Evolutionary conservation across 768 basidiomycete species (phyloP), one percentile per base, ranked within the genome.

Genomic region (Naganishia vishniacii): DNA sequence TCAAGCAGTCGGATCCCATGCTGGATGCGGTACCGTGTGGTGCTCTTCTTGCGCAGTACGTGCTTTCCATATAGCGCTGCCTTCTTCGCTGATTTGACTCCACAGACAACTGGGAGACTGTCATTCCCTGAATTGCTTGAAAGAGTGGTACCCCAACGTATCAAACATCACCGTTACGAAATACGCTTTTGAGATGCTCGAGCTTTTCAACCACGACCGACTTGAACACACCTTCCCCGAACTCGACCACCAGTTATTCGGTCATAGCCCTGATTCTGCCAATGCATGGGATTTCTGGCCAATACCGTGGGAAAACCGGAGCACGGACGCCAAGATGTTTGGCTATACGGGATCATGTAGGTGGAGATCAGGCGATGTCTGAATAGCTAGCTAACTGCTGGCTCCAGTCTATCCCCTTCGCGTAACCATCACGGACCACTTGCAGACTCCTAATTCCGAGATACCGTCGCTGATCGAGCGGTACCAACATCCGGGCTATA

Each of bases 251-350:
- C 73, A 73, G 26, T 47, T 77, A 20, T 75, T 75, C 62, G 75
- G 73, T 12, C 75, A 77, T 61, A 71, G 68, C 59, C 71, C 72
- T n/a, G 75, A 77, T 61, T 72, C 73, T 12, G 75, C 69, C 31
- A 77, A 74, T 59, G 72, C 73, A 48, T 77, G 75, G 75, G 75
- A 77, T 63, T 77, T 73, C 47, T 77, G 59, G 23, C 75, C 75
- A 25, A 51, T 72, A 3, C 40, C 62, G 34, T 74, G 74, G 75
- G 58, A 29, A 1, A 61, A 71, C 2, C 73, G 70, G 66, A 69
- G 44, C 9, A 34, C 66, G 4, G 68, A 75, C 56, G 74, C 71
- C 7, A 71, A 65, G 37, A 65, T 75, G 46, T 77, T 77, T 62
- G 75, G 75, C 13, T 75, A 68, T 63, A 73, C 75, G 31, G 74